Evolutionary conservation across 2,329 filamentous ascomycete genomes (phyloP).

Genomic region (Cryphonectria parasitica): DNA sequence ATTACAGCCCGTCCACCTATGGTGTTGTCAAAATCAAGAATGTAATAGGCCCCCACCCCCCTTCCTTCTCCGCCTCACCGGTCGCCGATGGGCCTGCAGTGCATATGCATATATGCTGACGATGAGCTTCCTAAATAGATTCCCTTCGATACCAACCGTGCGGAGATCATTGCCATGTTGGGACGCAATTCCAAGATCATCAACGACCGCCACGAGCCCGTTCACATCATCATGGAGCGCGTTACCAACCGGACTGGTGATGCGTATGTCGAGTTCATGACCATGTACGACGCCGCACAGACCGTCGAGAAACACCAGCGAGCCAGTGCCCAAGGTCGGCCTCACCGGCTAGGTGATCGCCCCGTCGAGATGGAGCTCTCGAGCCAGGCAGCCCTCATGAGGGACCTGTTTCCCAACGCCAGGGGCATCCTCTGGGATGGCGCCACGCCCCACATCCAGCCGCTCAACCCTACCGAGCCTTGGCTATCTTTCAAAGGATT

Average conservation of each 20-base stretch:
- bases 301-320: slow-evolving; percentile 54
- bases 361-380: slow-evolving; percentile 61
- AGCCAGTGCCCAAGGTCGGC: slow-evolving; percentile 44
- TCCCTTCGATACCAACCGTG: slow-evolving; percentile 56
- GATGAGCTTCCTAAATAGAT: slow-evolving; percentile 46
- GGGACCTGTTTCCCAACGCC: slow-evolving; percentile 63
- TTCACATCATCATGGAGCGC: slow-evolving; percentile 70
- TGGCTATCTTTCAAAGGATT: slow-evolving; percentile 64
- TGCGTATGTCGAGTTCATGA: slow-evolving; percentile 62
- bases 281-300: slow-evolving; percentile 55
- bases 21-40: slow-evolving; percentile 57
- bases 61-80: too few relatives aligned
- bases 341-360: slow-evolving; percentile 59
- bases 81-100: background rate
- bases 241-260: slow-evolving; percentile 65
- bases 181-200: slow-evolving; percentile 61
- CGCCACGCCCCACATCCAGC: slow-evolving; percentile 45
- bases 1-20: slow-evolving; percentile 35
- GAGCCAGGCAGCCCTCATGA: slow-evolving; percentile 61
- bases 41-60: slow-evolving; percentile 43
- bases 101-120: background rate
- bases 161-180: slow-evolving; percentile 62
- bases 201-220: slow-evolving; percentile 56
- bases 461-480: slow-evolving; percentile 43
- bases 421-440: slow-evolving; percentile 60